Evolutionary conservation across 2,329 filamentous ascomycete species (phyloP).

Genomic region (Lachnellula subtilissima): DNA sequence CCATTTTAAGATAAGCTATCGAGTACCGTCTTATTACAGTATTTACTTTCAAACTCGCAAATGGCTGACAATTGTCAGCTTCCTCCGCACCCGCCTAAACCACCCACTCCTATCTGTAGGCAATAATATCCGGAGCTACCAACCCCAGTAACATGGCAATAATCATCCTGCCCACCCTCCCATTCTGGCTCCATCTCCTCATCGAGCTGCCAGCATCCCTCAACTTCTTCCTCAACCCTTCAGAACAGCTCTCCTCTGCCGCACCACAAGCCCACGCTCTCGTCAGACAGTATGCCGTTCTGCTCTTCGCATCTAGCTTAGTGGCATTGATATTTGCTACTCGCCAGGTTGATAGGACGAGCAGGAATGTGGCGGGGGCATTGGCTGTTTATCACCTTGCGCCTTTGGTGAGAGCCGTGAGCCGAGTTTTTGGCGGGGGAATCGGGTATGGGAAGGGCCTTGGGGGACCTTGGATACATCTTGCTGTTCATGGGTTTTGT

Average conservation of each 20-base stretch:
- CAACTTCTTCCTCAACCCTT: slow-evolving; percentile 34
- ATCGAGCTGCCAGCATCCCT: slow-evolving; percentile 34
- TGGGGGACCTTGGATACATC: slow-evolving; percentile 26
- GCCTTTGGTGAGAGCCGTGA: slow-evolving; percentile 28
- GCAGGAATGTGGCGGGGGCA: slow-evolving; percentile 30
- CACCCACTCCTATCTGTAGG: no score
- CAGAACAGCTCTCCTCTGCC: slow-evolving; percentile 27
- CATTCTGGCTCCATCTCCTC: slow-evolving; percentile 32
- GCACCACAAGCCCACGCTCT: slow-evolving; percentile 33
- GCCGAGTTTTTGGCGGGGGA: slow-evolving; percentile 11
- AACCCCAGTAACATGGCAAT: not conserved
- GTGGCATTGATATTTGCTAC: slow-evolving; percentile 32
- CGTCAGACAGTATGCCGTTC: slow-evolving; percentile 36
- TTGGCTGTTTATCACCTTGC: slow-evolving; percentile 34
- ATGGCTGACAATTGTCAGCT: no score
- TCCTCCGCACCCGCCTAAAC: no score
- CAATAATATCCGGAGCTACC: not conserved
- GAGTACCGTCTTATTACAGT: no score
- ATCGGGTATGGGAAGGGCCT: slow-evolving; percentile 7
- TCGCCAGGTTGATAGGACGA: slow-evolving; percentile 26
- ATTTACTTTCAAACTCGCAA: no score
- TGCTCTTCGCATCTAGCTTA: slow-evolving; percentile 32
- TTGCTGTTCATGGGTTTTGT: slow-evolving; percentile 19
- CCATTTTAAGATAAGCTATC: no score
- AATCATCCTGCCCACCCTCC: slow-evolving; percentile 5